These are phyloP conservation scores for Lodderomyces jiufengensis DNA, from an alignment of 1,139 yeast genomes.

Conservation along the genomic window DNA sequence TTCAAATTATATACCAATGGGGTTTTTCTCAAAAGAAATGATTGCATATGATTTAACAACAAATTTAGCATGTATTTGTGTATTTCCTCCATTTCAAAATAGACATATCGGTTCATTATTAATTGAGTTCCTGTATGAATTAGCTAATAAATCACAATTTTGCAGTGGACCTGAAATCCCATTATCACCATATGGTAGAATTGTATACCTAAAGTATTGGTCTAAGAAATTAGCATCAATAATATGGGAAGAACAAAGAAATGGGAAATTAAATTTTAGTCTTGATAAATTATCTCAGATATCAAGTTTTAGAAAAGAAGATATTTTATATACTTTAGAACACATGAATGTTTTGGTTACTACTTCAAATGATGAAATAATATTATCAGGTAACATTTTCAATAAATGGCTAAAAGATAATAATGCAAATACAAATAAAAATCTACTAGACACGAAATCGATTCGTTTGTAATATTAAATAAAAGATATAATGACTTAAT, in stretches of 20 bases:
- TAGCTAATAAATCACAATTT: constrained; percentile 46
- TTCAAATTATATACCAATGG: constrained; percentile 57
- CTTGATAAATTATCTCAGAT: constrained; percentile 50
- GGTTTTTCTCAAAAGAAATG: constrained; percentile 86
- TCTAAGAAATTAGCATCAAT: constrained; percentile 36
- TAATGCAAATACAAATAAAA: constrained; percentile 20
- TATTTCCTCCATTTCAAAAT: constrained; percentile 90
- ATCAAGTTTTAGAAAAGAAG: constrained; percentile 73
- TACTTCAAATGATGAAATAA: constrained; percentile 13
- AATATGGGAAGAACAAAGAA: constrained; percentile 12
- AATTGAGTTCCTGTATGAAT: constrained; percentile 77
- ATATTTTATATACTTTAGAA: constrained; percentile 61
- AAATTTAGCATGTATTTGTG: constrained; percentile 85
- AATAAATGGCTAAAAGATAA: constrained; percentile 28
- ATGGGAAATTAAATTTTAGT: constrained; percentile 26
- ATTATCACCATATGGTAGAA: constrained; percentile 73
- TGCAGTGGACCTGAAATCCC: constrained; percentile 91
- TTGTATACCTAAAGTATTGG: constrained; percentile 80
- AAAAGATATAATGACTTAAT: constrained; percentile 1
- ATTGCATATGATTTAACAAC: constrained; percentile 75
- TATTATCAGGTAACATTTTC: constrained; percentile 22
- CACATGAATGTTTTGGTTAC: constrained; percentile 50
- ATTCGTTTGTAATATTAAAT: constrained; percentile 12
- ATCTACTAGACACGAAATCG: constrained; percentile 27
- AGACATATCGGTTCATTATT: constrained; percentile 72